These are phyloP conservation scores for Rhodomyrtus psidioides DNA, from an alignment of 441 rosid genomes.

Conservation along the genomic window DNA sequence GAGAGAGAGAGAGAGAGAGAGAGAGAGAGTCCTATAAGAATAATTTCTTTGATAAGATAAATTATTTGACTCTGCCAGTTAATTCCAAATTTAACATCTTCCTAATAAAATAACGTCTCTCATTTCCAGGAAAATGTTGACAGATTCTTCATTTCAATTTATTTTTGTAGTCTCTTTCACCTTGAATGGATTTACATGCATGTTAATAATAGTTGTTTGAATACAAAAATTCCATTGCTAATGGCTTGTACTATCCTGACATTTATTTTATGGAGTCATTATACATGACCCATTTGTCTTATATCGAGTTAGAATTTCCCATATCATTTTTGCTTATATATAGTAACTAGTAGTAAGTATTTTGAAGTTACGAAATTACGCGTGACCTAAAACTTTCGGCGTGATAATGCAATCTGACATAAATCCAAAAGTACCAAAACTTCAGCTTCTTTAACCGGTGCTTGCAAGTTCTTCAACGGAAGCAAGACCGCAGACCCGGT, in stretches of 20 bases:
- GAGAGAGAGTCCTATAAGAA: neutral
- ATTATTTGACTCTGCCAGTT: neutral
- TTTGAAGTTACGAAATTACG: neutral
- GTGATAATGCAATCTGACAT: neutral
- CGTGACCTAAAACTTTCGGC: neutral
- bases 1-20: neutral
- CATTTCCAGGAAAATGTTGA: neutral
- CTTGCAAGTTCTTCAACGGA: conserved; percentile 15
- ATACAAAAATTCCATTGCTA: neutral
- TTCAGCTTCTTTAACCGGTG: conserved; percentile 14
- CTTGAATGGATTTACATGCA: neutral
- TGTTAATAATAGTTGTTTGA: neutral
- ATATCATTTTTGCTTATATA: neutral
- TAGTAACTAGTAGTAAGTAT: neutral
- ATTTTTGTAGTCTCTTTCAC: neutral
- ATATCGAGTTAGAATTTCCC: neutral
- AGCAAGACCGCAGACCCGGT: conserved; percentile 53
- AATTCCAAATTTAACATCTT: neutral
- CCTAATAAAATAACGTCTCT: neutral
- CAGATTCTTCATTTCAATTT: neutral
- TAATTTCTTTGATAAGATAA: neutral
- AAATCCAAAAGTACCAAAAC: conserved; percentile 5
- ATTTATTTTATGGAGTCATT: neutral
- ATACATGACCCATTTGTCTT: neutral
- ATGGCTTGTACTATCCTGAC: neutral